Base-by-base conservation (phyloP, 78 protist species). In the Dictyostelium intermedium region DNA sequence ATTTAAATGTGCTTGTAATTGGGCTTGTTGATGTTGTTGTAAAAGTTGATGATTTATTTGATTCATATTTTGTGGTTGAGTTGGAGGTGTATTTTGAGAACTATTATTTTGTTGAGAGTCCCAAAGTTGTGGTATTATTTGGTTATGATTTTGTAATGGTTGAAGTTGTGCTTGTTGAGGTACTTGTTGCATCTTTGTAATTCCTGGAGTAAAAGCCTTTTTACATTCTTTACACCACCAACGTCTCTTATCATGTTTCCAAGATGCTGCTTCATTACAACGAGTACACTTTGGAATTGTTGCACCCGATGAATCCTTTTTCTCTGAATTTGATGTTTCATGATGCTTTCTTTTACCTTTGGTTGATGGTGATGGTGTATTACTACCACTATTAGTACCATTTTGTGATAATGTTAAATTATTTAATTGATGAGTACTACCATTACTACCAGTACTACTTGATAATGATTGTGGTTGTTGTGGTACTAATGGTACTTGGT, bases 161-260 rank as follows among this genome's bases (percentile, higher is more conserved):
- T 50, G 85, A n/a, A 34, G 85, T 78, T 78, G 80, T 16, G 81
- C n/a, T 61, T 50, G 78, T 86, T 34, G 70, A 25, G 84, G 84
- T 1, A 56, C 73, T 76, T 35, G 84, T 53, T 60, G 93, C 27
- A 56, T 60, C 39, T 89, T 89, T 2, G 95, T 41, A n/a, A 91
- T 84, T 20, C 91, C 92, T 78, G 96, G 96, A 4, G 96, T 92
- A 35, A 92, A 92, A 0, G 92, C 89, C 23, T 92, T 92, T 63
- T 85, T 84, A 25, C 96, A 92, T 76, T 83, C 93, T 37, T 92
- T 92, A 53, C 96, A 92, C 96, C 96, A 92, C 91, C 89, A 92
- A 13, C 96, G 3, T 84, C 96, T 78, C 34, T 92, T 92, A 60
- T 92, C 96, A 56, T 92, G 96, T 72, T 82, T 84, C 96, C 96